A percentile compares a stretch with the other conserved stretches of the same genome.
Conservation (phyloP, 768 basidiomycete species). For the Phanerochaete carnosa region DNA sequence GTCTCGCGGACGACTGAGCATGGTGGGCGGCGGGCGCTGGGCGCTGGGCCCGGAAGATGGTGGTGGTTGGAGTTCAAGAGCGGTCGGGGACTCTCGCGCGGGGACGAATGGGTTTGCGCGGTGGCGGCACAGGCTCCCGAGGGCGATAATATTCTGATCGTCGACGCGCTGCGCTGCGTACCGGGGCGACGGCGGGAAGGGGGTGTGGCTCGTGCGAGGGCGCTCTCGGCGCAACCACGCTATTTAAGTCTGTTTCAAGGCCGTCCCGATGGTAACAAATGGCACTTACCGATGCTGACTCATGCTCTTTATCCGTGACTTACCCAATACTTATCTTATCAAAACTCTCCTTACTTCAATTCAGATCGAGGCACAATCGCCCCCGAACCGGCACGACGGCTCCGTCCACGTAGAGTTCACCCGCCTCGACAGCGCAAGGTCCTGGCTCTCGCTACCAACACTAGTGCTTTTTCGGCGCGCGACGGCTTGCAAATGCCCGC, state of each 20-base stretch:
- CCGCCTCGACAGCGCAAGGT: not conserved
- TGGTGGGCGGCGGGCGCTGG: not conserved
- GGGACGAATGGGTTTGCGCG: not conserved
- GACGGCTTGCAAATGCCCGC: not conserved
- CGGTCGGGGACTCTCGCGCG: not conserved
- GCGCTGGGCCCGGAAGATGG: not conserved
- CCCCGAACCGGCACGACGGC: not conserved
- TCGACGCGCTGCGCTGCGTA: conserved; percentile 11
- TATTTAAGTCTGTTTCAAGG: conserved; percentile 3
- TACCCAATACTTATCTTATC: not conserved
- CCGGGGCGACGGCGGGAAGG: conserved; percentile 15
- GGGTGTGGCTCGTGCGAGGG: conserved; percentile 6
- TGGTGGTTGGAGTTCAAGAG: conserved; percentile 1
- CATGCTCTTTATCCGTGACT: not conserved
- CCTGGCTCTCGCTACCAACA: not conserved
- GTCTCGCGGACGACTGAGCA: not conserved
- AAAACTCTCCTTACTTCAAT: not conserved
- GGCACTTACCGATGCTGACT: not conserved
- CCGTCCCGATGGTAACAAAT: not conserved
- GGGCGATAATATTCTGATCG: conserved; percentile 12
- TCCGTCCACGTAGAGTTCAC: not conserved
- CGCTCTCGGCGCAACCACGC: conserved; percentile 6
- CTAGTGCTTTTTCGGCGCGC: not conserved
- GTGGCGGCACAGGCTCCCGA: conserved; percentile 1
- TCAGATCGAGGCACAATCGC: not conserved